Percentiles rank a stretch among this genome's conserved stretches.
These are phyloP conservation scores for Aspergillus proliferans DNA, from an alignment of 2,329 filamentous ascomycete species.

Conservation along the genomic window DNA sequence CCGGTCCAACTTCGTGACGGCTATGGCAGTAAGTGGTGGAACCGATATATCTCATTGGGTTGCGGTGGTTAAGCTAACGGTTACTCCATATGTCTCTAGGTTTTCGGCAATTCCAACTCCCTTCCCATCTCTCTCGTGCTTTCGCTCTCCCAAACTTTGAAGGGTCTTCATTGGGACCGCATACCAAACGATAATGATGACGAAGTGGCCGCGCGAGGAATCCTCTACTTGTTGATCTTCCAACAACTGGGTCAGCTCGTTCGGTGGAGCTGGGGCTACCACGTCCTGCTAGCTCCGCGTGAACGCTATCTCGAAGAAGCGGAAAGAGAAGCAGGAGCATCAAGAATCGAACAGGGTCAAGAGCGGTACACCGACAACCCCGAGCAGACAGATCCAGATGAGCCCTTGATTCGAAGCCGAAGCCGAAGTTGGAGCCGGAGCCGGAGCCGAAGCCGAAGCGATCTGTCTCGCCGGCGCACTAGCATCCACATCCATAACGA, in stretches of 20 bases:
- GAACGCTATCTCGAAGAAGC: constrained; percentile 46
- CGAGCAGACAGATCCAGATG: constrained; percentile 30
- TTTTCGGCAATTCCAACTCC: constrained; percentile 98
- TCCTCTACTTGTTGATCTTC: constrained; percentile 92
- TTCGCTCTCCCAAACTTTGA: constrained; percentile 84
- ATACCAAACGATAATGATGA: constrained; percentile 90
- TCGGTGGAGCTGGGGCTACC: constrained; percentile 97
- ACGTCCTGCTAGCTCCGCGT: constrained; percentile 83
- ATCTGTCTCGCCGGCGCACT: constrained; percentile 10
- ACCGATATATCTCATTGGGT: background rate
- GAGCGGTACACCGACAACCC: constrained; percentile 36
- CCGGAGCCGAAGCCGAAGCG: constrained; percentile 1
- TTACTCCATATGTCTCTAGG: constrained; percentile 34
- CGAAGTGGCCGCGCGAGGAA: constrained; percentile 87
- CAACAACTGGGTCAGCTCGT: constrained; percentile 94
- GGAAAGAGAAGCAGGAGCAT: constrained; percentile 30
- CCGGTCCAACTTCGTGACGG: constrained; percentile 87
- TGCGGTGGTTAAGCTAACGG: background rate
- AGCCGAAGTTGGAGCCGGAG: constrained; percentile 10
- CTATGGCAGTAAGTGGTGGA: constrained; percentile 66
- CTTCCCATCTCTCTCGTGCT: constrained; percentile 93
- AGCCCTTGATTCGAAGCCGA: constrained; percentile 29
- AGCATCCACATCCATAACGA: constrained; percentile 11
- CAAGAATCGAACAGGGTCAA: constrained; percentile 34
- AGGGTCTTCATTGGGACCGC: constrained; percentile 87